A percentile compares a stretch with the other conserved stretches of the same genome.
phyloP scores from a whole-genome alignment of 106 monocot genomes.

The Dendrobium huoshanense region DNA sequence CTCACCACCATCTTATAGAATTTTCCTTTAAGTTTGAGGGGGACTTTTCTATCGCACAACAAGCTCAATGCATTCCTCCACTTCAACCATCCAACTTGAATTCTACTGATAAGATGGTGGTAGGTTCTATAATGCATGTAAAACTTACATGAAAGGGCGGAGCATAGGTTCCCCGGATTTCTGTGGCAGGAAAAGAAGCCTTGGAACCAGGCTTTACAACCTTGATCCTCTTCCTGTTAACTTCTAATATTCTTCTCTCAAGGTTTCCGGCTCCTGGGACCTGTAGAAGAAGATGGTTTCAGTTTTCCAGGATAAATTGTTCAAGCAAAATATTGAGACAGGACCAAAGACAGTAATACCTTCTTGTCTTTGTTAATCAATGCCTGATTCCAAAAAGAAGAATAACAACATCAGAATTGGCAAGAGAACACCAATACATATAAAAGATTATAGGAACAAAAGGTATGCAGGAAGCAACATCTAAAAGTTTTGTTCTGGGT shows the following conservation, averaged over 20 bases:
- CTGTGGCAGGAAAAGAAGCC: slow-evolving; percentile 77
- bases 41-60: too few relatives aligned
- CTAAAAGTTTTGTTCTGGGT: background rate
- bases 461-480: background rate
- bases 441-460: background rate
- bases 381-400: slow-evolving; percentile 35
- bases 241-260: slow-evolving; percentile 84
- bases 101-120: too few relatives aligned
- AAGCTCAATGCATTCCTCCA: too few relatives aligned
- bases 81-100: too few relatives aligned
- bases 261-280: slow-evolving; percentile 65
- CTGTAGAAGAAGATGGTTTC: slow-evolving; percentile 28
- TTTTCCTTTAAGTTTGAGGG: too few relatives aligned
- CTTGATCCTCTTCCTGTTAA: slow-evolving; percentile 85
- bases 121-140: background rate
- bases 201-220: slow-evolving; percentile 97
- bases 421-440: background rate
- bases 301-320: background rate
- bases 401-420: background rate
- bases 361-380: slow-evolving; percentile 82
- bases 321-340: background rate
- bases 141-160: slow-evolving; percentile 92
- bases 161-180: slow-evolving; percentile 81
- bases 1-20: too few relatives aligned
- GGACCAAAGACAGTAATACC: slow-evolving; percentile 27